Evolutionary conservation across 441 rosid species (phyloP), one percentile per base, ranked within the genome.

Genomic region (Gossypium gossypioides): DNA sequence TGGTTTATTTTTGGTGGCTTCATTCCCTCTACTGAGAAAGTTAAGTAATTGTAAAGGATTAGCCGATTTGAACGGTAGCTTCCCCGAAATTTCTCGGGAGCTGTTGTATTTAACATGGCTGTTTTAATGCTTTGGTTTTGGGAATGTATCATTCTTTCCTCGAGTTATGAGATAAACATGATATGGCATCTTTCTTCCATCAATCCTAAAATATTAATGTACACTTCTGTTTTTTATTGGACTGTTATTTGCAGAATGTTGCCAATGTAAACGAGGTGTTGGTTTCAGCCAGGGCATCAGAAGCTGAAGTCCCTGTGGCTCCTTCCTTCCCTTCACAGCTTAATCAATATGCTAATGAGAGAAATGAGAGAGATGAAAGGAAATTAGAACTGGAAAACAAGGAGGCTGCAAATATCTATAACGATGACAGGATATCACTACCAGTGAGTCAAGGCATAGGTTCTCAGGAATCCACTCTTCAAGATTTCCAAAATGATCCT

Each of bases 261-360:
- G 64, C 58, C 19, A 83, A 80, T 76, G 91, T 76, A 56, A 83
- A 74, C 42, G 91, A 84, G 78, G 67, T 84, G 19, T 12, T 81
- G 81, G 85, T 83, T 78, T 63, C 88, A 61, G 79, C 87, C 56
- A 89, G 75, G 79, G 88, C 81, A n/a, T 79, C 80, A 27, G 96
- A 86, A 79, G 76, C 85, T 55, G 86, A 89, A 67, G 77, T 76
- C 65, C 44, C 74, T 62, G 77, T 80, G 77, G 79, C 79, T 78
- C 84, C 85, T 79, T 78, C 87, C 18, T 69, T 82, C 71, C 75
- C 81, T 70, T 76, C 83, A 8, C 72, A 68, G 77, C 72, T 82
- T 42, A 75, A 74, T 4, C 73, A 82, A 48, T 19, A 60, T 46
- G 21, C 58, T 0, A 71, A 75, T 56, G 77, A 74, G 79, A 64